A percentile compares a stretch with the other conserved stretches of the same genome.
phyloP scores from a whole-genome alignment of 192 early-diverging fungal genomes.

The Mortierella antarctica region DNA sequence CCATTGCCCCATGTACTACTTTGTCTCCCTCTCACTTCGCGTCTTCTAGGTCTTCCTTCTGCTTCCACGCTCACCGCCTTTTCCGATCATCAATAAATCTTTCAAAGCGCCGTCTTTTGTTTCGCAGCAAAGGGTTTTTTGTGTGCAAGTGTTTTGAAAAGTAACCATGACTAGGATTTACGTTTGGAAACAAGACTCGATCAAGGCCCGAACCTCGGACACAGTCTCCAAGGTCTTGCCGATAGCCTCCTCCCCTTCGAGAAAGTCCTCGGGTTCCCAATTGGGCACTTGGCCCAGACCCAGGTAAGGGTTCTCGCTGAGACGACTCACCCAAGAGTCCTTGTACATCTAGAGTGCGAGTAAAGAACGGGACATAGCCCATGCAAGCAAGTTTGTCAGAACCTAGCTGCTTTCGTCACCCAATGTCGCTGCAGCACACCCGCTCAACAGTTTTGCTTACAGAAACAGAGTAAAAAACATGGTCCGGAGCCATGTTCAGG shows the following conservation, averaged over 20 bases:
- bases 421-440: not conserved
- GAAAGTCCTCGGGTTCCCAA: slow-evolving; percentile 41
- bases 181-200: slow-evolving; percentile 6
- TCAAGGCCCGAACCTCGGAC: slow-evolving; percentile 2
- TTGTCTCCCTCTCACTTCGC: no score
- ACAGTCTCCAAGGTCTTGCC: slow-evolving; percentile 22
- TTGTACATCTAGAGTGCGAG: slow-evolving; percentile 26
- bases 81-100: no score
- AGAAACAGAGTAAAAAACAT: slow-evolving; percentile 27
- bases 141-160: not conserved
- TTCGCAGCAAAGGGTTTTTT: no score
- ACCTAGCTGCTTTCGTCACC: not conserved
- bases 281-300: slow-evolving; percentile 22
- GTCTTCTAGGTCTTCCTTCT: no score
- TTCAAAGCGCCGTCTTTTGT: no score
- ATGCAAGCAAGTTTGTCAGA: no score
- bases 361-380: no score
- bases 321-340: slow-evolving; percentile 26
- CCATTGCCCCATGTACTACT: no score
- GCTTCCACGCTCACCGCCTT: no score
- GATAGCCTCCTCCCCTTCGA: slow-evolving; percentile 20
- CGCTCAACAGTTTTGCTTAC: slow-evolving; percentile 2
- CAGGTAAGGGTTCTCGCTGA: slow-evolving; percentile 46
- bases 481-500: not conserved
- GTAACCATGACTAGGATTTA: not conserved